These are phyloP conservation scores for Syzygium aromaticum DNA, from an alignment of 345 rosid genomes.

Conservation along the genomic window DNA sequence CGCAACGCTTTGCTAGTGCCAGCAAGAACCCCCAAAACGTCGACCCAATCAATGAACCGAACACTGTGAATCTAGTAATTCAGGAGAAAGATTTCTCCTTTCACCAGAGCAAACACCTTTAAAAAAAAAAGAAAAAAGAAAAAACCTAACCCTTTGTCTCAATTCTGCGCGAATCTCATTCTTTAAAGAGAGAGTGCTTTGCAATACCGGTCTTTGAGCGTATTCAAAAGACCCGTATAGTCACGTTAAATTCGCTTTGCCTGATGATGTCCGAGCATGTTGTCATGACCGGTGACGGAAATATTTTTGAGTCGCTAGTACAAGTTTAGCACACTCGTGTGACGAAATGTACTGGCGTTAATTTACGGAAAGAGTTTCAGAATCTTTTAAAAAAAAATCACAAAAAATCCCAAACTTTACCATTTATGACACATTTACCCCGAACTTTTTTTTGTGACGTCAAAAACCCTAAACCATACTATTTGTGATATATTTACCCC, in stretches of 20 bases:
- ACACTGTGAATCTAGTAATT: neutral
- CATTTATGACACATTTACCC: no score
- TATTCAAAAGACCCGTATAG: neutral
- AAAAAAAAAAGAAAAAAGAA: no score
- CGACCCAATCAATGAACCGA: neutral
- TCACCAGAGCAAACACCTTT: neutral
- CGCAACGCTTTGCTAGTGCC: neutral
- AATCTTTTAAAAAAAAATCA: no score
- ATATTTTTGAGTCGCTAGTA: accelerated
- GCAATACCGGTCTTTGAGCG: accelerated
- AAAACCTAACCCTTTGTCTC: no score
- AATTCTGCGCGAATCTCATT: neutral
- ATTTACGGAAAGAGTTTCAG: neutral
- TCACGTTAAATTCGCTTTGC: neutral
- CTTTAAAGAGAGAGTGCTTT: neutral
- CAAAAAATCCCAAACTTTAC: no score
- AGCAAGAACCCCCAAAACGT: neutral
- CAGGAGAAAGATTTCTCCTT: neutral
- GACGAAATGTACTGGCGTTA: neutral
- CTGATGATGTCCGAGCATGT: accelerated
- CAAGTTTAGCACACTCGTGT: neutral
- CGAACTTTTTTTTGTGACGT: no score
- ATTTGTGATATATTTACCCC: no score
- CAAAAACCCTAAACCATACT: no score
- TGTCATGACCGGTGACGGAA: no score